phyloP scores from a whole-genome alignment of 352 stramenopile species.

The Phytophthora nicotianae region DNA sequence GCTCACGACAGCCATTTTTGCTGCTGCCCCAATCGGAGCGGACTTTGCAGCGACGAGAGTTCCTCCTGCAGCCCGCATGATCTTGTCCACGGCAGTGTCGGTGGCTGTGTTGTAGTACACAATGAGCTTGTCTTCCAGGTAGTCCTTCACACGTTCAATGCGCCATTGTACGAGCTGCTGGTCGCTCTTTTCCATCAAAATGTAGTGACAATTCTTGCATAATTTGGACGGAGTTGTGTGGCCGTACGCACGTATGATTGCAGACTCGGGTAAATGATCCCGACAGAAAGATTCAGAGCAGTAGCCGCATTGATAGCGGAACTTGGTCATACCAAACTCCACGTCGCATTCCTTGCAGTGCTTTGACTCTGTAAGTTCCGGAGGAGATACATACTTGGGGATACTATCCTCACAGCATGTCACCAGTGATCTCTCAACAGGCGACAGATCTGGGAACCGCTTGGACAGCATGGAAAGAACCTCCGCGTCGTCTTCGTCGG shows the following conservation, averaged over 20 bases:
- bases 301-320: slow-evolving; percentile 85
- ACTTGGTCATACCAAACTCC: slow-evolving; percentile 85
- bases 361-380: slow-evolving; percentile 66
- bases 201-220: slow-evolving; percentile 72
- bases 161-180: slow-evolving; percentile 82
- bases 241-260: slow-evolving; percentile 71
- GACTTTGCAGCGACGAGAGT: slow-evolving; percentile 80
- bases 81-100: slow-evolving; percentile 87
- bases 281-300: slow-evolving; percentile 82
- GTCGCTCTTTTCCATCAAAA: slow-evolving; percentile 79
- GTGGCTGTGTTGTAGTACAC: slow-evolving; percentile 80
- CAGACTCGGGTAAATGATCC: slow-evolving; percentile 63
- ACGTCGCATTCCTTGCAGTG: slow-evolving; percentile 71
- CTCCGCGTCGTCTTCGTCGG: slow-evolving; percentile 34
- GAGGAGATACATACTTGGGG: slow-evolving; percentile 53
- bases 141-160: slow-evolving; percentile 81
- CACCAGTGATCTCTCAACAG: slow-evolving; percentile 73
- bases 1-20: slow-evolving; percentile 86
- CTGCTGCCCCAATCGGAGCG: slow-evolving; percentile 77
- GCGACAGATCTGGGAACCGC: slow-evolving; percentile 75
- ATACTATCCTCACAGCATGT: slow-evolving; percentile 66
- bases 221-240: slow-evolving; percentile 64
- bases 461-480: slow-evolving; percentile 78
- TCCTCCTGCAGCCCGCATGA: slow-evolving; percentile 78
- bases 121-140: slow-evolving; percentile 62